Base-by-base conservation (phyloP, 495 filamentous ascomycete species). In the Aspergillus sparsus region DNA sequence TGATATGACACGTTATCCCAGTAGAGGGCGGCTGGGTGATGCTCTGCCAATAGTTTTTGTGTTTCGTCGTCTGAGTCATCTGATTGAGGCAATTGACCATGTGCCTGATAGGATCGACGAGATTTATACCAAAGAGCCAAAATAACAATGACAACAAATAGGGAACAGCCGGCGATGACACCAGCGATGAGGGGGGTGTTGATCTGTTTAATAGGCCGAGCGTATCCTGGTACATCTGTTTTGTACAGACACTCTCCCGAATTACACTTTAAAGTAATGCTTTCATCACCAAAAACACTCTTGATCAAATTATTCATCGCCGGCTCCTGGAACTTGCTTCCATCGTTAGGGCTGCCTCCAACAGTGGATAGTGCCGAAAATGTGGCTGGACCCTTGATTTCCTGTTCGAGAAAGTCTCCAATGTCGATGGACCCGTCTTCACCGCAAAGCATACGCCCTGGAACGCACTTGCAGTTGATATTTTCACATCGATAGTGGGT, bases 151-250 rank as follows among this genome's bases (percentile, higher is more conserved):
- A 97, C 92, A 7, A 98, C 80, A 67, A 98, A 97, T 0, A 98
- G 77, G 3, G 87, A 86, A 71, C 84, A 89, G 27, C 86, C 92
- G 8, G 93, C 93, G 69, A 98, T 98, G 52, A 95, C 91, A 36
- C 91, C 88, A 16, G 94, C 94, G 66, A 98, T 98, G 47, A 98
- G 79, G 10, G 95, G 94, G 0, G 93, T 98, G 71, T 98, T 98
- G 77, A 98, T 98, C 67, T 89, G 86, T 75, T 97, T 97, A 52
- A 98, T 79, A 5, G 93, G 89, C 42, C 91, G 84, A 55, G 88
- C 76, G 69, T 94, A 98, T 32, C 94, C 95, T 10, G 94, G 94
- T 16, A 97, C 88, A 59, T 97, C 90, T 9, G 92, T 95, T 61
- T 86, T 83, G 73, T 96, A 90, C 32, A 98, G 77, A 79, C 94